Evolutionary conservation across 1,284 basidiomycete species (phyloP), one percentile per base, ranked within the genome.

Genomic region (Ceratobasidium sp.): DNA sequence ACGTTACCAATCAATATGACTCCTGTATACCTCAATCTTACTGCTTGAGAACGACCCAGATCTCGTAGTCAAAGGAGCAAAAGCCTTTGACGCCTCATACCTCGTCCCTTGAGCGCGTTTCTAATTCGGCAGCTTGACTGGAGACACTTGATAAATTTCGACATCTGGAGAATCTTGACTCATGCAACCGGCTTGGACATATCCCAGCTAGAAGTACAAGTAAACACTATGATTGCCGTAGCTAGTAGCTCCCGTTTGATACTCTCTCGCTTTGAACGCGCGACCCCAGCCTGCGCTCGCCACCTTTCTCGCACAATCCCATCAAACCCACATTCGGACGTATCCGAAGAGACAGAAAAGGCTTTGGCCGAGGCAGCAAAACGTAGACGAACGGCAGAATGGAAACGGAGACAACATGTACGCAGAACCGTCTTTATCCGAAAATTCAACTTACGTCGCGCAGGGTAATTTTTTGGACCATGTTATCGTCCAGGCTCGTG

Each of bases 381-480:
- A 34, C 64, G 77, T 40, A 65, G 76, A 64, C 85, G 89, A 37
- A 89, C 88, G 81, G 90, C 91, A 11, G 92, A 94, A 80, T 93
- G 92, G 88, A 94, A 94, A 82, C 87, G 92, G 70, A 86, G 88
- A 79, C 92, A 94, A 83, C 85, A 86, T 67, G 92, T 93, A 77
- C 81, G 90, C 84, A n/a, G 13, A 25, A 51, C 19, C 32, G 40
- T 61, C n/a, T 51, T 3, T 19, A 19, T 6, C 5, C 6, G 8
- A 56, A 46, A 54, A 5, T 71, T 25, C 37, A n/a, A 49, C 59
- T 44, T 29, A 34, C 22, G 22, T 25, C 29, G 17, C n/a, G 17
- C 37, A 77, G 76, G 76, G 56, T 9, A 5, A 19, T 51, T 68
- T 78, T 65, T 29, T 57, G 76, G 69, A 77, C 19, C 77, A 76